Base-by-base conservation (phyloP, 768 basidiomycete species). In the Xanthoconium purpureum region DNA sequence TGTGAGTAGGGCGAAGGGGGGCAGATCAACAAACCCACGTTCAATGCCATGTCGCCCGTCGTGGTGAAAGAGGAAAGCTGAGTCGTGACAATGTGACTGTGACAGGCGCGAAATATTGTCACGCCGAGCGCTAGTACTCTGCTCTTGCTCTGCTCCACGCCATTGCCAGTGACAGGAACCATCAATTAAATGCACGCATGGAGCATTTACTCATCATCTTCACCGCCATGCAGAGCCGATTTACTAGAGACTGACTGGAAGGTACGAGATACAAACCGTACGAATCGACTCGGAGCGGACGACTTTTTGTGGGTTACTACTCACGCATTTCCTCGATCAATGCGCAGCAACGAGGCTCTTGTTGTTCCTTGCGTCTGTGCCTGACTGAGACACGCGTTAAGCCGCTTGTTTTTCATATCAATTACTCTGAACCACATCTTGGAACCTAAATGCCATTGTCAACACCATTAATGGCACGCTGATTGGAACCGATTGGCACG, bases 41-140 rank as follows among this genome's bases (percentile, higher is more conserved):
- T 55, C 42, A 68, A 60, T 43, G 60, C 49, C 70, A 60, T 65
- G 60, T 59, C 50, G 52, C 38, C 45, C 3, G 61, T 66, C 33
- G 64, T 63, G 47, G 67, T 67, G 29, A 64, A 63, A 59, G 55
- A 62, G 50, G 56, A 61, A 24, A 55, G 55, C 20, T 36, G 24
- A 24, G 17, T 15, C 33, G 59, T 65, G 67, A 63, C 59, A 47
- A 3, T 10, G 52, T 58, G 39, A 55, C 44, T n/a, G 65, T 69
- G 68, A 69, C 68, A 47, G 35, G 46, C 58, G 59, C 60, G 68
- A 54, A 48, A 47, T 39, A 14, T 32, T 37, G 61, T 66, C 56
- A 63, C 64, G 43, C 29, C 32, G 13, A 13, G n/a, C n/a, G n/a
- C n/a, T n/a, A n/a, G n/a, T n/a, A n/a, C n/a, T n/a, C n/a, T n/a